A percentile compares a stretch with the other conserved stretches of the same genome.
Conservation (phyloP, 805 yeast genomes). For the Kuraishia molischiana region DNA sequence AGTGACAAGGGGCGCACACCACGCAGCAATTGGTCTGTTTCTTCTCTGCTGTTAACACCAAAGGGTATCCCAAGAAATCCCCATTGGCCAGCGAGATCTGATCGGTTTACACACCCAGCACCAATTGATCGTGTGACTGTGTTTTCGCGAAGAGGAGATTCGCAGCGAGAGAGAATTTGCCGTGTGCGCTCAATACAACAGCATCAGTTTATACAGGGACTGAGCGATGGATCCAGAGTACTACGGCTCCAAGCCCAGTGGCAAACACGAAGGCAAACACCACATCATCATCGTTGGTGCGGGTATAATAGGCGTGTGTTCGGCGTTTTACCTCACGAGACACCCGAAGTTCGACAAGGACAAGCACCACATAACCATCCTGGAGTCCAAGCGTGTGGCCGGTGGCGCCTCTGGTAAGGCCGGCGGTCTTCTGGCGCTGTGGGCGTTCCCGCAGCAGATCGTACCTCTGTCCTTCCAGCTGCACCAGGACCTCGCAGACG, state of each 20-base stretch:
- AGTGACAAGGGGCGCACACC: too few relatives aligned
- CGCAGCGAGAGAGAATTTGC: too few relatives aligned
- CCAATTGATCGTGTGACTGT: too few relatives aligned
- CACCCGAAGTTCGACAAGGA: conserved; percentile 73
- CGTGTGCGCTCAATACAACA: too few relatives aligned
- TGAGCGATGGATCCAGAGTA: too few relatives aligned
- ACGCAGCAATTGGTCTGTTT: too few relatives aligned
- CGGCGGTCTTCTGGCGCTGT: conserved; percentile 86
- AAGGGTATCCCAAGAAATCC: too few relatives aligned
- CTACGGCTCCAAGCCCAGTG: conserved; percentile 31
- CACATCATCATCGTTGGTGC: conserved; percentile 88
- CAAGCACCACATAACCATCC: conserved; percentile 70
- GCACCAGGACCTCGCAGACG: conserved; percentile 73
- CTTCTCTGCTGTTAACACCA: too few relatives aligned
- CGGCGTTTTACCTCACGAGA: conserved; percentile 78
- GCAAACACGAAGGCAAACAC: conserved; percentile 47
- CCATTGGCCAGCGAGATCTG: too few relatives aligned
- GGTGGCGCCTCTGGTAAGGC: conserved; percentile 98
- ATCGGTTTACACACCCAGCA: too few relatives aligned
- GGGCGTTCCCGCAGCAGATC: conserved; percentile 96
- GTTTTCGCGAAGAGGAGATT: too few relatives aligned
- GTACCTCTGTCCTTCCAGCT: conserved; percentile 81
- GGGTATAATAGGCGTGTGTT: conserved; percentile 93
- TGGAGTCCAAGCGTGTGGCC: conserved; percentile 88
- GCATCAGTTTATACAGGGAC: too few relatives aligned